Evolutionary conservation across 805 yeast species (phyloP), one percentile per base, ranked within the genome.

Genomic region (Teunomyces pallodes): DNA sequence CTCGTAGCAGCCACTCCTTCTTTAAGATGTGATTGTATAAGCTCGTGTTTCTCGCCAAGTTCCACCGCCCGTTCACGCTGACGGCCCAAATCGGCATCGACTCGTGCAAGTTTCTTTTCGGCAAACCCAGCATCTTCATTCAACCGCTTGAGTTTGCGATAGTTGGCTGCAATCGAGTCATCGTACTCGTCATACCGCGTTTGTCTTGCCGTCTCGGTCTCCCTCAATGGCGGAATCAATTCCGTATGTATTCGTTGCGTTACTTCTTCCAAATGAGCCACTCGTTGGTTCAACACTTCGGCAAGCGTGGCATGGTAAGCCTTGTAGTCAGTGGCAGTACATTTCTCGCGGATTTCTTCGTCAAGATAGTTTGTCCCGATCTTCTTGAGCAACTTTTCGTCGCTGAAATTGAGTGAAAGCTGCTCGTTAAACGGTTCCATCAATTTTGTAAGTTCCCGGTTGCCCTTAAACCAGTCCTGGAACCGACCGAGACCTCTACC

Each of bases 81-180:
- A 31, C 59, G 64, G 3, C 47, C 35, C 5, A 59, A 49, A 17
- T 71, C 76, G 9, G 47, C 45, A 14, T 73, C 77, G 1, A 65
- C 61, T 31, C 65, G 62, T 10, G 51, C 58, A 24, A 67, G 54
- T 49, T 64, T 69, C 47, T 62, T 61, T 43, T 73, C 78, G 8
- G 58, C 60, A 6, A 58, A 36, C 6, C 48, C 46, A 2, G 73
- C 73, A 28, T 62, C 69, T 20, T 71, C 76, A 50, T 70, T 73
- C 31, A 69, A 55, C 40, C 62, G 60, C 32, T 69, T 59, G 13
- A 72, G 54, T 41, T 65, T 61, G 13, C 58, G 52, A 54, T 69
- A 73, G 27, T 60, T 58, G 7, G 50, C 60, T 3, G 72, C 70
- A 0, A 73, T 68, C 9, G 46, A 46, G 5, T 63, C 66, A 44